Conservation (phyloP, 106 monocot genomes). For the Triglochin maritima region DNA sequence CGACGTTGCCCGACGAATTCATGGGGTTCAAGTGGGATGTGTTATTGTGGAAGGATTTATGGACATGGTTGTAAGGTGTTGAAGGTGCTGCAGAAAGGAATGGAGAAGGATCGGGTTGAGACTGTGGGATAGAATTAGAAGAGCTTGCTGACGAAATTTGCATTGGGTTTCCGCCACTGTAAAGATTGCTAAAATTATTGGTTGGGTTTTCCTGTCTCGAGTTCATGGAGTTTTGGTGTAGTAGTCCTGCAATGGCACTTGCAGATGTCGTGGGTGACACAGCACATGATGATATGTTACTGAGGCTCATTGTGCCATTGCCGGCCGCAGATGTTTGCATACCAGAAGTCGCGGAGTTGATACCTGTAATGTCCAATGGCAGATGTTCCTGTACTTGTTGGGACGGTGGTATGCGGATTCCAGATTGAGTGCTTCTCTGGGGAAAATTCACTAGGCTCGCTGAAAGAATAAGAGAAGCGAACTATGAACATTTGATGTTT, state of each 20-base stretch:
- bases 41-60: conserved; percentile 10
- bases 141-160: conserved; percentile 45
- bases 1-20: conserved; percentile 23
- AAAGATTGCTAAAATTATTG: conserved; percentile 16
- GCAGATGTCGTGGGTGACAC: conserved; percentile 19
- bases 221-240: conserved; percentile 47
- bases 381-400: conserved; percentile 42
- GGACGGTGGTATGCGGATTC: conserved; percentile 13
- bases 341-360: conserved; percentile 14
- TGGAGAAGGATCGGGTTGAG: conserved; percentile 30
- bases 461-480: background rate
- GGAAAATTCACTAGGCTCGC: conserved; percentile 53
- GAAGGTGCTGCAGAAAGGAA: conserved; percentile 18
- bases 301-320: conserved; percentile 23
- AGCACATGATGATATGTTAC: conserved; percentile 21
- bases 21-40: conserved; percentile 14
- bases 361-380: conserved; percentile 17
- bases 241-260: conserved; percentile 12
- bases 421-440: conserved; percentile 30
- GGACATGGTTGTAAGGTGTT: conserved; percentile 25
- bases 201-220: conserved; percentile 40
- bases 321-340: conserved; percentile 29
- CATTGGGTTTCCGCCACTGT: conserved; percentile 20
- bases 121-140: conserved; percentile 32
- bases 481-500: too few relatives aligned